Evolutionary conservation across 1,284 basidiomycete species (phyloP).

Genomic region (Cystobasidium sp.): DNA sequence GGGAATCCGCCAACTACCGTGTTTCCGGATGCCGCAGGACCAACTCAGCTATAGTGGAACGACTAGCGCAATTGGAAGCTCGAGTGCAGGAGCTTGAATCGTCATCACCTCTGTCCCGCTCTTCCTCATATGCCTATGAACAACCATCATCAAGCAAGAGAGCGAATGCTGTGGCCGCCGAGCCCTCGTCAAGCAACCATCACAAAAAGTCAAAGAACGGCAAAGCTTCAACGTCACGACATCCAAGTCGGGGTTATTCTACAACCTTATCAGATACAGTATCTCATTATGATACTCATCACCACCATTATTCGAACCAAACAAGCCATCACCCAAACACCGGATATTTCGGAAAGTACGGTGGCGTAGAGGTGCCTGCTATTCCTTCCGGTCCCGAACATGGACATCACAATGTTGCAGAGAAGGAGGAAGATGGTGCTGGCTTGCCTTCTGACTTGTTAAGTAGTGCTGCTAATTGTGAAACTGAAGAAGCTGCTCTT

Average conservation of each 20-base stretch:
- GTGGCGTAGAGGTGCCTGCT: no score
- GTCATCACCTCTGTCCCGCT: background rate
- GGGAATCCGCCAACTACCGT: background rate
- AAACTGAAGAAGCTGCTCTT: constrained; percentile 38
- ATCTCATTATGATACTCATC: no score
- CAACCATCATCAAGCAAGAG: background rate
- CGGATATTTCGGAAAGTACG: no score
- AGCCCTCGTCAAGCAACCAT: no score
- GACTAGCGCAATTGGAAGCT: constrained; percentile 23
- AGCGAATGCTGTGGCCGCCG: no score
- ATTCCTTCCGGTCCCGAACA: no score
- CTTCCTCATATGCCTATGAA: background rate
- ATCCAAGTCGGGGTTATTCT: no score
- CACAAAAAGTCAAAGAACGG: no score
- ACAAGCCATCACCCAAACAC: no score
- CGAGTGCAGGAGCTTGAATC: constrained; percentile 32
- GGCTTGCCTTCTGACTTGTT: background rate
- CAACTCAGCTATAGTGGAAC: constrained; percentile 17
- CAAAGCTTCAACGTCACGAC: no score
- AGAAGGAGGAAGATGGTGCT: background rate
- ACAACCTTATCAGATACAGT: no score
- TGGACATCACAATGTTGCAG: background rate
- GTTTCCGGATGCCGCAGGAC: background rate
- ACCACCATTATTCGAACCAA: no score
- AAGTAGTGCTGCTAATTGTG: background rate